Base-by-base conservation (phyloP, 441 rosid species). In the Bocquillonia castaneifolia region DNA sequence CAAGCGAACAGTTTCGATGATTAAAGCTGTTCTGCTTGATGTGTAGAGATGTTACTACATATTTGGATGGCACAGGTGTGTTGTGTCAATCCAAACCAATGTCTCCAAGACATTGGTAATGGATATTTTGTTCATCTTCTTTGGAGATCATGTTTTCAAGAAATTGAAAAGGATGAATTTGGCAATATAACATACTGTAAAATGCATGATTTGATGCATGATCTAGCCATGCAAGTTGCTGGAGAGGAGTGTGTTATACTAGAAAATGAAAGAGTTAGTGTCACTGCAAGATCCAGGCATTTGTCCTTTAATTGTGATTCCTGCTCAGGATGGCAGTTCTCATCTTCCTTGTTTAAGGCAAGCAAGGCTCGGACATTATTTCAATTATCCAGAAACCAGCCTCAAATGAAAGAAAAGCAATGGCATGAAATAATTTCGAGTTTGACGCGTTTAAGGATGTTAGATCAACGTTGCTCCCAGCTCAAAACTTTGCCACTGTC, bases 141-240 rank as follows among this genome's bases (percentile, higher is more conserved):
- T 34, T 53, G 20, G 23, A 50, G 58, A 47, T 76, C 77, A 0
- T 76, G 76, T 31, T 76, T 76, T 28, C 75, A 79, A 29, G 76
- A 79, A 18, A 59, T 68, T 6, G 50, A 64, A 60, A 53, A 59
- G 26, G 69, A 59, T 73, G 20, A 48, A 10, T 34, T 10, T 12
- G 64, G 56, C 2, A 37, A 54, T 28, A 45, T 67, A 1, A 6
- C 1, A 44, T 51, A 3, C 10, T 70, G 75, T 29, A 79, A 68
- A 62, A 71, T 76, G 76, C 80, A 79, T 45, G 78, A 76, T 26
- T 57, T 79, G 6, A 68, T 76, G 39, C 78, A 74, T 74, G 83
- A 74, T 56, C 73, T 79, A 20, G 78, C 78, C 44, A 52, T 23
- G 29, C n/a, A 2, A 26, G 67, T 76, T 0, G 64, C 79, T 0